These are phyloP conservation scores for Scytalidium lignicola DNA, from an alignment of 2,329 filamentous ascomycete genomes.

Conservation along the genomic window DNA sequence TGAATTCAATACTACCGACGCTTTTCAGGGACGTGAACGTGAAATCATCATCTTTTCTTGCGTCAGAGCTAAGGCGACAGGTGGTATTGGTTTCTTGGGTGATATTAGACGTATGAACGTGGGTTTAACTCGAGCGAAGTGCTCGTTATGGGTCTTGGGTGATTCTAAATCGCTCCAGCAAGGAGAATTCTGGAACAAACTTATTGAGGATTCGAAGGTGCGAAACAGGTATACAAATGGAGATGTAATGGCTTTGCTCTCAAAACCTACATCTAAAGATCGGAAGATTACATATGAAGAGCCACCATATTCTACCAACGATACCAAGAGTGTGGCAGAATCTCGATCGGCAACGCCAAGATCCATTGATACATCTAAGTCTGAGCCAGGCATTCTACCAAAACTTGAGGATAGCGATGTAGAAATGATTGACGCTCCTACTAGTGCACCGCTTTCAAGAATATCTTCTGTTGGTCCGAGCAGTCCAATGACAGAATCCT, in stretches of 20 bases:
- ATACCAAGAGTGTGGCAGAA: not conserved
- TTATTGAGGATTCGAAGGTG: constrained; percentile 74
- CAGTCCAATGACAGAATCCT: constrained; percentile 1
- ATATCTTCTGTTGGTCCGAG: constrained; percentile 5
- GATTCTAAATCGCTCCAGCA: constrained; percentile 82
- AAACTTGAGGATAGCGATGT: constrained; percentile 11
- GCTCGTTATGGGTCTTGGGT: constrained; percentile 91
- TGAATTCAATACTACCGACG: constrained; percentile 98
- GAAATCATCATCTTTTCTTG: constrained; percentile 99
- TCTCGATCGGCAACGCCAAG: not conserved
- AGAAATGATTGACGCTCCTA: constrained; percentile 12
- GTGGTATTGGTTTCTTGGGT: constrained; percentile 97
- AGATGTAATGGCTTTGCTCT: constrained; percentile 50
- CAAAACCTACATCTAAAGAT: constrained; percentile 34
- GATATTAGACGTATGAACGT: constrained; percentile 99
- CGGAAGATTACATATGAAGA: not conserved
- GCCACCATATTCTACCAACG: not conserved
- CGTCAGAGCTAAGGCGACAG: constrained; percentile 84
- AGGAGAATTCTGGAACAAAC: constrained; percentile 83
- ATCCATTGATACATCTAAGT: not conserved
- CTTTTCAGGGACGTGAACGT: constrained; percentile 93
- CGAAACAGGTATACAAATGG: constrained; percentile 74
- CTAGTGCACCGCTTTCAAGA: constrained; percentile 5
- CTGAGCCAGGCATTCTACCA: not conserved
- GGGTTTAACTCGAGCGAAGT: constrained; percentile 92